These are phyloP conservation scores for Pascua sp. DNA, from an alignment of 1,284 basidiomycete species.

Conservation along the genomic window DNA sequence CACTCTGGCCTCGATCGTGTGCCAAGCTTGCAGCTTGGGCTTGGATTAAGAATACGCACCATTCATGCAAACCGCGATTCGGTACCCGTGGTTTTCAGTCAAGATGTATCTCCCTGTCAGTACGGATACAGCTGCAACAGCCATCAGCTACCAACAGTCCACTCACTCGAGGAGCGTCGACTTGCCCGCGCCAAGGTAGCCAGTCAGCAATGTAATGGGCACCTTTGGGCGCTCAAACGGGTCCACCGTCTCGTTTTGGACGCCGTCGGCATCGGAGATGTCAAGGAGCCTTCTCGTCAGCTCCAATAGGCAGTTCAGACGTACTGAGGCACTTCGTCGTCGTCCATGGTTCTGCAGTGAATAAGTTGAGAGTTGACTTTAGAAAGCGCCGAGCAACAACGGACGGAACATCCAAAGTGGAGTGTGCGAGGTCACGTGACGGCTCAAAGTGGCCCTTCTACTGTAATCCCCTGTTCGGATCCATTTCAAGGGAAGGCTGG, in stretches of 20 bases:
- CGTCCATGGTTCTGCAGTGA: not conserved
- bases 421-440: no score
- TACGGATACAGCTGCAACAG: not conserved
- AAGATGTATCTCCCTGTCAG: conserved; percentile 65
- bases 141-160: not conserved
- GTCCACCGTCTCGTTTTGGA: not conserved
- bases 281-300: conserved; percentile 11
- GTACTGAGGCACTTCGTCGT: conserved; percentile 17
- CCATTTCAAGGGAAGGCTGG: no score
- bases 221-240: conserved; percentile 53
- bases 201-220: conserved; percentile 84
- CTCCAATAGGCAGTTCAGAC: not conserved
- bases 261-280: not conserved
- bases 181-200: conserved; percentile 83
- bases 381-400: not conserved
- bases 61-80: conserved; percentile 96
- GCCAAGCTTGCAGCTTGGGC: no score
- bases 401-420: no score
- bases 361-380: not conserved
- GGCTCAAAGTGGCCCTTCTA: no score
- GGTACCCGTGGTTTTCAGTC: conserved; percentile 84
- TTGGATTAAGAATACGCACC: conserved; percentile 41
- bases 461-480: no score
- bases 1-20: no score
- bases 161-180: conserved; percentile 67